phyloP scores from a whole-genome alignment of 805 yeast genomes.

The Monosporozyma servazzii region DNA sequence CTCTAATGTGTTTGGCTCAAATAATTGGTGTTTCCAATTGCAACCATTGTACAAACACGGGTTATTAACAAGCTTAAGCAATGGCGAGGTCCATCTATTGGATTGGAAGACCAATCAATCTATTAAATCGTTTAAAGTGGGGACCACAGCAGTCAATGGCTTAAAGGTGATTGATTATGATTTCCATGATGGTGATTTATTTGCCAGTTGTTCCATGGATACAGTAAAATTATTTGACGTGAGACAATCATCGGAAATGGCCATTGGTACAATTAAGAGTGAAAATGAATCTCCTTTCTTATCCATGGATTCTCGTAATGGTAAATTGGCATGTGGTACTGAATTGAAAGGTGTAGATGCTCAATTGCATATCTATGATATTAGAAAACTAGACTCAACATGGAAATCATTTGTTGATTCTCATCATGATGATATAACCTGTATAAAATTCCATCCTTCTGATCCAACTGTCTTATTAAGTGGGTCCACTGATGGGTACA shows the following conservation, averaged over 20 bases:
- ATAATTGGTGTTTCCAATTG: constrained; percentile 26
- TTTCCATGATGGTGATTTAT: constrained; percentile 9
- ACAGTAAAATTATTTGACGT: constrained; percentile 42
- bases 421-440: constrained; percentile 90
- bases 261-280: constrained; percentile 30
- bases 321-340: constrained; percentile 67
- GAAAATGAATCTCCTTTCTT: constrained; percentile 31
- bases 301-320: constrained; percentile 31
- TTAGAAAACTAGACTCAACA: constrained; percentile 34
- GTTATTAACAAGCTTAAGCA: constrained; percentile 22
- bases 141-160: constrained; percentile 19
- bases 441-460: constrained; percentile 68
- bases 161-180: constrained; percentile 21
- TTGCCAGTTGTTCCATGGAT: constrained; percentile 23
- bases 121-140: constrained; percentile 9
- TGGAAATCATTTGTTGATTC: constrained; percentile 64
- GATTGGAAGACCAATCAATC: constrained; percentile 20
- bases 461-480: constrained; percentile 54
- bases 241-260: constrained; percentile 24
- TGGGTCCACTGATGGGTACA: constrained; percentile 91
- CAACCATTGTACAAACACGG: constrained; percentile 23
- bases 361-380: constrained; percentile 70
- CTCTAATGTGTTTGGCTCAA: constrained; percentile 16
- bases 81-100: constrained; percentile 23
- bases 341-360: constrained; percentile 80